Evolutionary conservation across 2,329 filamentous ascomycete genomes (phyloP).

Genomic region (Scleromitrula shiraiana): DNA sequence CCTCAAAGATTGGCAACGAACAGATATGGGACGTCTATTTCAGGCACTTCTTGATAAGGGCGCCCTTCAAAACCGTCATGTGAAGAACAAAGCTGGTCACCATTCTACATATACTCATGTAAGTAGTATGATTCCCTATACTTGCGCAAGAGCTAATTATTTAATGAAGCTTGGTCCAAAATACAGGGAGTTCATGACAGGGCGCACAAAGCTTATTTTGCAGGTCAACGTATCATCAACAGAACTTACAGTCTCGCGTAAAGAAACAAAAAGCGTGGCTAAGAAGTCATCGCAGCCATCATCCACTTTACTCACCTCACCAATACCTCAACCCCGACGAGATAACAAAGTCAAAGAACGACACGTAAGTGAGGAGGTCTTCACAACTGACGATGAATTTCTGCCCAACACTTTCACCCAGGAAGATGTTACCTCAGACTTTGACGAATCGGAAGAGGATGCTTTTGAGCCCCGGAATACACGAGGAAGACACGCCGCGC

Average conservation of each 20-base stretch:
- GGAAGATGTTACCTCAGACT: conserved; percentile 41
- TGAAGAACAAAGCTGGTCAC: conserved; percentile 55
- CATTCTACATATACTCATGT: conserved; percentile 66
- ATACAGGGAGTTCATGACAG: conserved; percentile 21
- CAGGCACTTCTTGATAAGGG: conserved; percentile 66
- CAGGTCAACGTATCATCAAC: conserved; percentile 23
- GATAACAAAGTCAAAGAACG: conserved; percentile 29
- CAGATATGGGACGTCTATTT: conserved; percentile 79
- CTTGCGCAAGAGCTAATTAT: conserved; percentile 23
- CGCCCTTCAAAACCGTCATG: conserved; percentile 63
- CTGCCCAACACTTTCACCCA: conserved; percentile 24
- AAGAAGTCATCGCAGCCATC: conserved; percentile 30
- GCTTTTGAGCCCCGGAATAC: conserved; percentile 24
- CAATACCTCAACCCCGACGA: conserved; percentile 7
- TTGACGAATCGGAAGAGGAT: conserved; percentile 29
- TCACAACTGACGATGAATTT: conserved; percentile 3
- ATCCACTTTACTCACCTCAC: conserved; percentile 55
- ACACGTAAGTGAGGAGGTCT: conserved; percentile 4
- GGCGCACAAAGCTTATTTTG: conserved; percentile 25
- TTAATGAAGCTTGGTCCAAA: conserved; percentile 25
- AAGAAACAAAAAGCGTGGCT: conserved; percentile 15
- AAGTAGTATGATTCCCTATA: conserved; percentile 27
- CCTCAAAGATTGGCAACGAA: conserved; percentile 61
- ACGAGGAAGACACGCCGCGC: conserved; percentile 28
- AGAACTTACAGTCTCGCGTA: conserved; percentile 29